Conservation (phyloP, 805 yeast genomes). For the Yamadazyma phyllophila region DNA sequence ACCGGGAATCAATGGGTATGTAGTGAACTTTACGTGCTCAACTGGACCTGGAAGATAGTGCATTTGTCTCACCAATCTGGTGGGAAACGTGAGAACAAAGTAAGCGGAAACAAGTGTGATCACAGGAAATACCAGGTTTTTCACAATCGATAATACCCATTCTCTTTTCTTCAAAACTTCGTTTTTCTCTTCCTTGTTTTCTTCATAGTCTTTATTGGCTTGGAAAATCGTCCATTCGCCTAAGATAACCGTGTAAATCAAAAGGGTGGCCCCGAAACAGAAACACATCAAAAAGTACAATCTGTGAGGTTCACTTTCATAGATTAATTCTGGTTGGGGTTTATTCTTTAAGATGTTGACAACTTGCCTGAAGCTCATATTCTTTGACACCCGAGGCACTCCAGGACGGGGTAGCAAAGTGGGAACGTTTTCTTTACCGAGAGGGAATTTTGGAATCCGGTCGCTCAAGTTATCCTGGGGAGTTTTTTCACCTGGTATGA, state of each 20-base stretch:
- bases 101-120: conserved; percentile 29
- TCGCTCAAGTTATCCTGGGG: conserved; percentile 49
- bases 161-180: conserved; percentile 42
- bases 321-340: conserved; percentile 66
- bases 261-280: conserved; percentile 64
- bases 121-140: conserved; percentile 27
- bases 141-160: conserved; percentile 30
- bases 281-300: conserved; percentile 69
- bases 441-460: conserved; percentile 64
- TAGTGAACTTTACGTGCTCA: conserved; percentile 60
- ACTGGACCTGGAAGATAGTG: conserved; percentile 67
- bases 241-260: conserved; percentile 65
- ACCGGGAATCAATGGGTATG: conserved; percentile 76
- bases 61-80: conserved; percentile 69
- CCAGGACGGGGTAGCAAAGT: conserved; percentile 73
- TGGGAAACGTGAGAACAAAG: conserved; percentile 48
- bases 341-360: conserved; percentile 53
- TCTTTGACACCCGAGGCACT: conserved; percentile 67
- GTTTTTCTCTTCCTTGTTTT: conserved; percentile 48
- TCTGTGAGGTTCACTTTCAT: conserved; percentile 82
- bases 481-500: conserved; percentile 55
- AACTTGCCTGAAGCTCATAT: conserved; percentile 58
- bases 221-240: conserved; percentile 55
- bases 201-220: conserved; percentile 50
- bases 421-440: conserved; percentile 62